Base-by-base conservation (phyloP, 2,329 filamentous ascomycete species). In the Fusarium transvaalense region DNA sequence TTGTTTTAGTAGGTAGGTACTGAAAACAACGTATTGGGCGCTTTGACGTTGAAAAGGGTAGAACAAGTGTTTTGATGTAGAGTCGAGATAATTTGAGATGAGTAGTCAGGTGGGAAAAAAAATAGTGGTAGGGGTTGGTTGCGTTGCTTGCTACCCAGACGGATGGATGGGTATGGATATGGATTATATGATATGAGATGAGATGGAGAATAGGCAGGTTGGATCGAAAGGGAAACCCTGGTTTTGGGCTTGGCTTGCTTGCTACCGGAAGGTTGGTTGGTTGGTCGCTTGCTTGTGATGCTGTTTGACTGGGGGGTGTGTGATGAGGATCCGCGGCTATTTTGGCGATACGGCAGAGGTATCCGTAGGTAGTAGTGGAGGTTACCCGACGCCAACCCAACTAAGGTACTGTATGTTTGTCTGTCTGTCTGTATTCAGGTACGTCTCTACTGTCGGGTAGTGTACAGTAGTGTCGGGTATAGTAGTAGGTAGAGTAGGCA, bases 301-400 rank as follows among this genome's bases (percentile, higher is more conserved):
- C 13, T 52, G 29, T 19, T 52, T 42, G 48, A 52, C 48, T 17
- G 27, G 51, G 7, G 47, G 17, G 47, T 29, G 47, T 51, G 66
- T 69, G 67, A 69, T 68, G 63, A 60, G 63, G 67, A 69, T 69
- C 67, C 63, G 66, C 67, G 59, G 67, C 66, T 69, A 70, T 68
- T 69, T 67, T 69, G 59, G 57, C 61, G 53, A 47, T 39, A 38
- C 38, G 47, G 42, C 13, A 60, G 42, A 60, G 55, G 55, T 61
- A 60, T 51, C 58, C 37, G 59, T 62, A 42, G 46, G 9, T 15
- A 27, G 38, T 37, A 54, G 37, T 42, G 47, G 39, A 42, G n/a
- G 27, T 37, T 21, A 31, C 39, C 38, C 14, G 19, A 37, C 10
- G 12, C 19, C 32, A 38, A 27, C 31, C 35, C 21, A 17, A 17